These are phyloP conservation scores for Microbotryum saponariae DNA, from an alignment of 1,284 basidiomycete genomes.

Conservation along the genomic window DNA sequence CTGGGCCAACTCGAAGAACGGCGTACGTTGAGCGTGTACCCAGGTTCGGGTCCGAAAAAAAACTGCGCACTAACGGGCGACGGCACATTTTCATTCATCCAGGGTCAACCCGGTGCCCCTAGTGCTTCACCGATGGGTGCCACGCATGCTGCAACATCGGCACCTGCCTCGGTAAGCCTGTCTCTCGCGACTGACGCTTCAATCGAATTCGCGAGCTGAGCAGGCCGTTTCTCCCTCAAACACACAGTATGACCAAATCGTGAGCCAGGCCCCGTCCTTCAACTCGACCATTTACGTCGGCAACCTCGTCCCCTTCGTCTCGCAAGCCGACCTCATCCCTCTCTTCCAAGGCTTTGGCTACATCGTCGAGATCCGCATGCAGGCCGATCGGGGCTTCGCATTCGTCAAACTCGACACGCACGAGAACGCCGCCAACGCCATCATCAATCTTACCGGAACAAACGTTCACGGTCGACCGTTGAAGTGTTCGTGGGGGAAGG, in stretches of 20 bases:
- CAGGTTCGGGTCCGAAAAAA: too few relatives aligned
- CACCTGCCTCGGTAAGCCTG: slow-evolving; percentile 8
- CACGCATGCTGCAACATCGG: too few relatives aligned
- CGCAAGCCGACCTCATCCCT: slow-evolving; percentile 89
- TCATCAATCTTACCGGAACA: slow-evolving; percentile 87
- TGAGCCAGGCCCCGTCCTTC: slow-evolving; percentile 78
- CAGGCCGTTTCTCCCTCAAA: not conserved
- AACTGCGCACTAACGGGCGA: too few relatives aligned
- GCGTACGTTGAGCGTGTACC: not conserved
- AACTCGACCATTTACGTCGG: slow-evolving; percentile 97
- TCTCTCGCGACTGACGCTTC: not conserved
- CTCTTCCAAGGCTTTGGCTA: slow-evolving; percentile 96
- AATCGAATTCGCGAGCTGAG: slow-evolving; percentile 6
- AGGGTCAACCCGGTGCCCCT: too few relatives aligned
- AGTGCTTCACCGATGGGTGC: too few relatives aligned
- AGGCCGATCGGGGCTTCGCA: slow-evolving; percentile 93
- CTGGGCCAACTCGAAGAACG: slow-evolving; percentile 98
- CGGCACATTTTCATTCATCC: too few relatives aligned
- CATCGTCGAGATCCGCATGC: slow-evolving; percentile 96
- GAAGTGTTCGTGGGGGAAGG: slow-evolving; percentile 98
- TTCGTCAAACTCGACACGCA: slow-evolving; percentile 98
- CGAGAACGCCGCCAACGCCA: slow-evolving; percentile 94
- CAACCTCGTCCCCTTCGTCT: slow-evolving; percentile 91
- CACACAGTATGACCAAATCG: slow-evolving; percentile 76
- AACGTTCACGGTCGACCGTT: slow-evolving; percentile 91